Evolutionary conservation across 345 rosid genomes (phyloP), one percentile per base, ranked within the genome.

Genomic region (Gynandropsis gynandra): DNA sequence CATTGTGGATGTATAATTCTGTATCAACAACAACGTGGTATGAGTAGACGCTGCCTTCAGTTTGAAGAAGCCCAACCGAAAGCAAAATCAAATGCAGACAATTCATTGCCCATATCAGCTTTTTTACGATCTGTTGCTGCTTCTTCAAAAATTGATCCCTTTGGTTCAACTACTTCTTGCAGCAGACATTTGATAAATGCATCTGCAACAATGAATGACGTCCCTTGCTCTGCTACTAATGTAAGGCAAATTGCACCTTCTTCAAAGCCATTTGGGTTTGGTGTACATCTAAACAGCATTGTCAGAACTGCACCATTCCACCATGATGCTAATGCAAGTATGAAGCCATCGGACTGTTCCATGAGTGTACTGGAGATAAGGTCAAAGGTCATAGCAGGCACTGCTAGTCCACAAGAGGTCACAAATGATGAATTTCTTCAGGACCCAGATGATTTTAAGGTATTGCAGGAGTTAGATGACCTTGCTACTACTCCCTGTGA

Each of bases 21-120:
- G 29, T 24, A n/a, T n/a, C n/a, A 63, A 48, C 73, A 71, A 50
- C 63, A 76, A 20, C 76, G 75, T 44, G 77, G 77, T 62, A 41
- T 76, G 71, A 78, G 81, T 50, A 74, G 83, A 42, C 79, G 85
- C 46, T 74, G 83, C 65, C 81, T 81, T 66, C 85, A 73, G 58
- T 79, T 82, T 69, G 79, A 64, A 62, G 76, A 74, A 57, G 65
- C 73, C 53, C 65, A 44, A 59, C 41, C 51, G 14, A 59, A 70
- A 47, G 21, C 51, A 46, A 48, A 35, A 35, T 36, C 46, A 41
- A 58, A 51, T 34, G 36, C 51, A 32, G 24, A 11, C 48, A 24
- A n/a, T 54, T 42, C 69, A 40, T 51, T 53, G 18, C 55, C 57
- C 35, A 52, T 54, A 59, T 54, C 53, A 49, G 50, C 48, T 42